Evolutionary conservation across 805 yeast genomes (phyloP).

Genomic region (Isabelozyma heimii): DNA sequence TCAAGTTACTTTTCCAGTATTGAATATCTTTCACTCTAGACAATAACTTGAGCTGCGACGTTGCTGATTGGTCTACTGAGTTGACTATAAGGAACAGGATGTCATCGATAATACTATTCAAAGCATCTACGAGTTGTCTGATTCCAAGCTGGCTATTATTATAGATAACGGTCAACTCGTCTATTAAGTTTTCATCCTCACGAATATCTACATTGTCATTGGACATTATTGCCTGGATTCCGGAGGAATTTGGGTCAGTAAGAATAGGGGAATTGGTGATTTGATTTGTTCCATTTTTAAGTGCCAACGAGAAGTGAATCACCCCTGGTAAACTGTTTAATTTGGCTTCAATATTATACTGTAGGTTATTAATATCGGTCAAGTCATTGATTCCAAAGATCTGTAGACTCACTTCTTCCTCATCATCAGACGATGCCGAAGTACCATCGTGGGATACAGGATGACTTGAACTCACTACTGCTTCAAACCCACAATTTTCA

Average conservation of each 20-base stretch:
- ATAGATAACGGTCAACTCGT: slow-evolving; percentile 44
- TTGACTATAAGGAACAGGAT: slow-evolving; percentile 49
- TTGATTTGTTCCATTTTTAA: slow-evolving; percentile 9
- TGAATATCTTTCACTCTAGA: slow-evolving; percentile 68
- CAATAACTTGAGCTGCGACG: slow-evolving; percentile 67
- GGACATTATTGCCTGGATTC: slow-evolving; percentile 11
- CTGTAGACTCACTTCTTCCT: slow-evolving; percentile 28
- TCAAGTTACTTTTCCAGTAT: slow-evolving; percentile 63
- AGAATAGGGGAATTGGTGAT: slow-evolving; percentile 3
- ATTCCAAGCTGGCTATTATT: slow-evolving; percentile 56
- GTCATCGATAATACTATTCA: slow-evolving; percentile 47
- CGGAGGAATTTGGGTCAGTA: slow-evolving; percentile 12
- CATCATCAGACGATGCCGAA: slow-evolving; percentile 9
- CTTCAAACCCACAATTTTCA: slow-evolving; percentile 55
- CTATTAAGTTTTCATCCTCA: slow-evolving; percentile 17
- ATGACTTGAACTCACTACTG: slow-evolving; percentile 5
- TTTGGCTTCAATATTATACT: slow-evolving; percentile 40
- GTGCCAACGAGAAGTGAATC: slow-evolving; percentile 17
- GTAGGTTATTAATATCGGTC: slow-evolving; percentile 26
- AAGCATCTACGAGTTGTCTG: slow-evolving; percentile 52
- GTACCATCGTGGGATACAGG: not conserved
- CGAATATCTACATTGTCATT: slow-evolving; percentile 12
- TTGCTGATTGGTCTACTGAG: slow-evolving; percentile 50
- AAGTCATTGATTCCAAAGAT: slow-evolving; percentile 28
- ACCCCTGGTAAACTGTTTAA: slow-evolving; percentile 32